Evolutionary conservation across 257 asterid genomes (phyloP).

Genomic region (Apocynum venetum): DNA sequence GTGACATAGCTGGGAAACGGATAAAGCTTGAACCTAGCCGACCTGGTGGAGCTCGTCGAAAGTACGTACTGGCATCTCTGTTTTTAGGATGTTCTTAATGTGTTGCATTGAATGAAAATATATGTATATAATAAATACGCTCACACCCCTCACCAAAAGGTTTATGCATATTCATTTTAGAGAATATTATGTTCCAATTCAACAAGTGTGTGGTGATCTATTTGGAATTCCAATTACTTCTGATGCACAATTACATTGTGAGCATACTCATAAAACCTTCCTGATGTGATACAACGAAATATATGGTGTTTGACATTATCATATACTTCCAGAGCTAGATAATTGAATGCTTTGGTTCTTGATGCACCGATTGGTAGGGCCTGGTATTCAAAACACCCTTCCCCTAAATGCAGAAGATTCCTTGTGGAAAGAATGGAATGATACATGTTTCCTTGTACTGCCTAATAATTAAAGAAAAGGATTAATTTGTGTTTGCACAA

Average conservation of each 20-base stretch:
- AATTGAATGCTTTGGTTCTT: neutral
- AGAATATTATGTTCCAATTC: neutral
- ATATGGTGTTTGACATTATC: neutral
- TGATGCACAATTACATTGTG: neutral
- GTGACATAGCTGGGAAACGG: slow-evolving; percentile 91
- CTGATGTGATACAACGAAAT: neutral
- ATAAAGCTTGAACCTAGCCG: slow-evolving; percentile 96
- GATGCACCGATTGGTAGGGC: neutral
- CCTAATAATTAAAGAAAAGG: neutral
- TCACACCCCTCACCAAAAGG: neutral
- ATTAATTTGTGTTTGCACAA: neutral
- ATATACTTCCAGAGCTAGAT: neutral
- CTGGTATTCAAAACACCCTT: neutral
- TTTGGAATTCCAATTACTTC: neutral
- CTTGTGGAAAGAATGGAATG: neutral
- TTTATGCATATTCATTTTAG: neutral
- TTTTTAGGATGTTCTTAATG: neutral
- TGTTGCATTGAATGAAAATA: neutral
- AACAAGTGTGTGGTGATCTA: neutral
- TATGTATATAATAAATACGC: neutral
- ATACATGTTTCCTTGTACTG: neutral
- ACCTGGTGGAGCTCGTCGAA: slow-evolving; percentile 96
- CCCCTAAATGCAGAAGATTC: neutral
- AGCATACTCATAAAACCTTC: neutral
- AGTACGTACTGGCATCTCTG: slow-evolving; percentile 33